These are phyloP conservation scores for Tilletiopsis washingtonensis DNA, from an alignment of 1,284 basidiomycete genomes.

Conservation along the genomic window DNA sequence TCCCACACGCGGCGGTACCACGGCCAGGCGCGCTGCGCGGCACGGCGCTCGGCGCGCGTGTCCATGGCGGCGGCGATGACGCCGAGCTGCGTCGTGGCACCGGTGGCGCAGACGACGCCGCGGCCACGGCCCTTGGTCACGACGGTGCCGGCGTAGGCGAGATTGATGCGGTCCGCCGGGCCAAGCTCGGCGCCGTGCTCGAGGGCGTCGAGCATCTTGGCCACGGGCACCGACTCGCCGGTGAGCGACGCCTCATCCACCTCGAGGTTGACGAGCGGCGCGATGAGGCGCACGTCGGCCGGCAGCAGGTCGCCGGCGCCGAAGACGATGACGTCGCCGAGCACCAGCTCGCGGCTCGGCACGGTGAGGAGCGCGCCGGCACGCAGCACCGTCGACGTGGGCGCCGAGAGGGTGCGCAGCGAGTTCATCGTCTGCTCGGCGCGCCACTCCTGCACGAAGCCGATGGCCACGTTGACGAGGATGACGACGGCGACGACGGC, in stretches of 20 bases:
- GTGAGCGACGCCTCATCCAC: slow-evolving; percentile 40
- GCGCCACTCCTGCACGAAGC: slow-evolving; percentile 40
- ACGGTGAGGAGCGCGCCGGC: slow-evolving; percentile 14
- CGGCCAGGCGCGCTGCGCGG: neutral
- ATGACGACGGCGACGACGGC: slow-evolving; percentile 19
- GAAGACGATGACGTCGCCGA: slow-evolving; percentile 55
- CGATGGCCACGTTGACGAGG: slow-evolving; percentile 34
- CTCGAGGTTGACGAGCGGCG: slow-evolving; percentile 29
- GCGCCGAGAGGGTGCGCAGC: slow-evolving; percentile 33
- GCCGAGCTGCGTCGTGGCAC: slow-evolving; percentile 34
- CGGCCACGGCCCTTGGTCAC: slow-evolving; percentile 38
- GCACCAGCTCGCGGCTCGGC: slow-evolving; percentile 16
- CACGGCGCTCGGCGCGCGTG: slow-evolving; percentile 12
- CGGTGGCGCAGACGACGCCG: slow-evolving; percentile 35
- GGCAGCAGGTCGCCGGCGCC: slow-evolving; percentile 32
- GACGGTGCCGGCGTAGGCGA: slow-evolving; percentile 31
- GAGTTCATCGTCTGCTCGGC: slow-evolving; percentile 40
- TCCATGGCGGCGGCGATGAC: slow-evolving; percentile 36
- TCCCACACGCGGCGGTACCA: slow-evolving; percentile 30
- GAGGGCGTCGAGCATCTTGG: slow-evolving; percentile 18
- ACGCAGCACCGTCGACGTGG: slow-evolving; percentile 29
- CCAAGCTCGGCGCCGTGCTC: slow-evolving; percentile 9
- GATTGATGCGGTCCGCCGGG: slow-evolving; percentile 33
- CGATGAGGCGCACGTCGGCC: slow-evolving; percentile 35
- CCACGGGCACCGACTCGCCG: slow-evolving; percentile 34